A percentile compares a stretch with the other conserved stretches of the same genome.
phyloP scores from a whole-genome alignment of 179 eudicot genomes.

The Beta lomatogona region DNA sequence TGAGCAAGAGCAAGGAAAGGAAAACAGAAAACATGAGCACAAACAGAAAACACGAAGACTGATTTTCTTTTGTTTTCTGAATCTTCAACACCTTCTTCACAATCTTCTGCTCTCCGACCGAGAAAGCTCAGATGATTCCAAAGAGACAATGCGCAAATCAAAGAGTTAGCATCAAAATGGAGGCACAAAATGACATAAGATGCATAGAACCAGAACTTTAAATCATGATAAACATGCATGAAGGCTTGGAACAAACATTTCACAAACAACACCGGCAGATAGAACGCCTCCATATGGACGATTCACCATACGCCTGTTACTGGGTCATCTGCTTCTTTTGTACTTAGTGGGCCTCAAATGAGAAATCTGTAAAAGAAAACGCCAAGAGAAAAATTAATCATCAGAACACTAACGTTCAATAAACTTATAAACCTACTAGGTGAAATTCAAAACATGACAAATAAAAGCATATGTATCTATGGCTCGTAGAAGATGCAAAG shows the following conservation, averaged over 20 bases:
- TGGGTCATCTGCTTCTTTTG: slow-evolving; percentile 78
- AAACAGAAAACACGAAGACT: slow-evolving; percentile 18
- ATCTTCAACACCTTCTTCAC: slow-evolving; percentile 43
- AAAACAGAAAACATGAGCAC: too few species aligned
- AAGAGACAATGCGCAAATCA: neutral
- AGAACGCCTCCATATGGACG: slow-evolving; percentile 95
- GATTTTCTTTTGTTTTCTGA: slow-evolving; percentile 72
- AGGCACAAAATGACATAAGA: neutral
- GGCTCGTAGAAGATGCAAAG: neutral
- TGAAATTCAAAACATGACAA: too few species aligned
- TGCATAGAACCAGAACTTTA: neutral
- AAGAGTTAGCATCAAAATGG: neutral
- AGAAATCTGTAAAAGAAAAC: slow-evolving; percentile 60
- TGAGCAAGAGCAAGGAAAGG: too few species aligned
- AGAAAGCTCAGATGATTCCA: slow-evolving; percentile 54
- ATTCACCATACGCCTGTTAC: slow-evolving; percentile 90
- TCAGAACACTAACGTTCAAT: neutral
- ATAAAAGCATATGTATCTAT: too few species aligned
- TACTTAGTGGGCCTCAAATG: slow-evolving; percentile 91
- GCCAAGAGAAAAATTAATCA: too few species aligned
- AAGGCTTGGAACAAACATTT: slow-evolving; percentile 47
- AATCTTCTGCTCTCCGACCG: slow-evolving; percentile 69
- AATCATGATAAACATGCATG: too few species aligned
- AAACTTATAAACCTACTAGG: too few species aligned
- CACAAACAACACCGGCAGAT: slow-evolving; percentile 87